phyloP scores from a whole-genome alignment of 2,329 filamentous ascomycete genomes.

The Nemania bipapillata region DNA sequence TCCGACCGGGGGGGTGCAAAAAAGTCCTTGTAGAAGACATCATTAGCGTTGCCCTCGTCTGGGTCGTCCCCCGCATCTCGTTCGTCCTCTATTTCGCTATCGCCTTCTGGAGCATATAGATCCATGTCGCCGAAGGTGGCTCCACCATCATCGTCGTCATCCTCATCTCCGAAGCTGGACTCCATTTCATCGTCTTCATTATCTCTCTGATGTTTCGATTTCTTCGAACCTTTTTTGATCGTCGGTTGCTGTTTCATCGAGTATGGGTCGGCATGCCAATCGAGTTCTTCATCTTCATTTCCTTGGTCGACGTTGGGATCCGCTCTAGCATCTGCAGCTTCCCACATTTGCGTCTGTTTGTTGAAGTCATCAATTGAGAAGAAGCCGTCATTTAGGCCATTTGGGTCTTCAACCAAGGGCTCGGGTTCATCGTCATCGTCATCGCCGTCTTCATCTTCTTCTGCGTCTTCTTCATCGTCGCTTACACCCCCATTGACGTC shows the following conservation, averaged over 20 bases:
- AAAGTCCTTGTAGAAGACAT: conserved; percentile 91
- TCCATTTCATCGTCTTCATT: conserved; percentile 55
- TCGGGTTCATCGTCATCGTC: conserved; percentile 56
- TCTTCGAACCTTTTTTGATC: conserved; percentile 48
- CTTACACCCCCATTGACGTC: conserved; percentile 46
- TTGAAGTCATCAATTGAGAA: conserved; percentile 99
- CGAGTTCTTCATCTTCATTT: conserved; percentile 85
- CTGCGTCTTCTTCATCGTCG: conserved; percentile 55
- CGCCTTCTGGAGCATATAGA: conserved; percentile 77
- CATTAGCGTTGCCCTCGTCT: conserved; percentile 77
- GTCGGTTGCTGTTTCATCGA: conserved; percentile 51
- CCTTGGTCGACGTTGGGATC: conserved; percentile 78
- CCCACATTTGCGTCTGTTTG: conserved; percentile 87
- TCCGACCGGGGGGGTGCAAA: conserved; percentile 86
- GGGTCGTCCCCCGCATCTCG: conserved; percentile 66
- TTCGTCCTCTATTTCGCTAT: conserved; percentile 75
- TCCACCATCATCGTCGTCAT: conserved; percentile 78
- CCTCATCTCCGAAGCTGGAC: conserved; percentile 64
- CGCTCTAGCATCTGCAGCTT: conserved; percentile 82
- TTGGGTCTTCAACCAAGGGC: conserved; percentile 75
- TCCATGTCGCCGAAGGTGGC: conserved; percentile 86
- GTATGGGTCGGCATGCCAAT: conserved; percentile 86
- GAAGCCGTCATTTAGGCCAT: conserved; percentile 95
- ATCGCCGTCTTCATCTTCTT: conserved; percentile 53
- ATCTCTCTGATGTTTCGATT: conserved; percentile 51